Base-by-base conservation (phyloP, 2,329 filamentous ascomycete species). In the Colletotrichum paranaense region DNA sequence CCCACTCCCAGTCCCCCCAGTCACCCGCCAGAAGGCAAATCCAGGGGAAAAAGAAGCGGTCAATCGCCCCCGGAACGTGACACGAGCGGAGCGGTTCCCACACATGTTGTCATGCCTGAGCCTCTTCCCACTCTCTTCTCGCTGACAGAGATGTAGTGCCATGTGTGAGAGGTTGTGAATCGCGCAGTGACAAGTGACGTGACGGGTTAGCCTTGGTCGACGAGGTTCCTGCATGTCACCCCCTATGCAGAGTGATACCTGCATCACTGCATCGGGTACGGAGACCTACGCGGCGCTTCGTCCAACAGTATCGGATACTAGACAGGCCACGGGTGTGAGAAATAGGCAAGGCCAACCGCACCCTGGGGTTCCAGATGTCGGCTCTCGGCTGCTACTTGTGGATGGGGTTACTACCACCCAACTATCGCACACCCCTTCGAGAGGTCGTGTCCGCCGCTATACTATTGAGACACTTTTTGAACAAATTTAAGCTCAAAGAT, bases 181-280 rank as follows among this genome's bases (percentile, higher is more conserved):
- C 70, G 60, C 55, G 67, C 58, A 19, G 55, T 66, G 71, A 73
- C 56, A 60, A 49, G 55, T 73, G 55, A 73, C 56, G 67, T 73
- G 67, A 73, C 35, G 24, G 46, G 56, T 70, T 66, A 66, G 71
- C 46, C 60, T 71, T 32, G 63, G 55, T 38, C 42, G 32, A 52
- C 26, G 49, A 55, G 19, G 46, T 38, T 60, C 49, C 49, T 30
- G 67, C 71, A 60, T 66, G 55, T 57, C 46, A 70, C 67, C 60
- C 12, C 24, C 55, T 56, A 70, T 64, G 67, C 67, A 57, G 60
- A 38, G 67, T 66, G 71, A 73, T 70, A 55, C 49, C 60, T 66
- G 60, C 26, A 65, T 70, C 62, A 42, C 46, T 38, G 60, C 55
- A 71, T 56, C 28, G 19, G 60, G 38, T 52, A 59, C 52, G 22